Percentiles rank a stretch among this genome's conserved stretches.
Evolutionary conservation across 2,329 filamentous ascomycete species (phyloP).

Genomic region (Diaporthe citriasiana): DNA sequence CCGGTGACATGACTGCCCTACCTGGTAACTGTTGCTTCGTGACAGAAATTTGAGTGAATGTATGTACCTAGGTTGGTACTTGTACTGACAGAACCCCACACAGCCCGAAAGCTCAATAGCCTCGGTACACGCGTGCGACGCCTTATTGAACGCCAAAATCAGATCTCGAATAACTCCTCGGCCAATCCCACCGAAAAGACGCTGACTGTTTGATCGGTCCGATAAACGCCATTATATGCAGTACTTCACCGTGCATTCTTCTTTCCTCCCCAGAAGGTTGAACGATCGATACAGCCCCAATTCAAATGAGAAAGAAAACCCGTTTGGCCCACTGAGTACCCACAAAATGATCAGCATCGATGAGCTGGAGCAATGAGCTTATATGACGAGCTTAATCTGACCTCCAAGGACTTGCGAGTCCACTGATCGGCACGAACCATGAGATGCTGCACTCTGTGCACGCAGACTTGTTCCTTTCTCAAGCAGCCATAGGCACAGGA

Average conservation of each 20-base stretch:
- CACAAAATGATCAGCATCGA: constrained; percentile 13
- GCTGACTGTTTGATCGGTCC: no score
- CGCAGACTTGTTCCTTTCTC: no score
- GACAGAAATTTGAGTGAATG: not conserved
- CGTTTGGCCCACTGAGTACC: constrained; percentile 17
- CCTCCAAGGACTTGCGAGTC: not conserved
- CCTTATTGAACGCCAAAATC: not conserved
- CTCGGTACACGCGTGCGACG: no score
- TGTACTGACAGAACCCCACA: no score
- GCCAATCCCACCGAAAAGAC: not conserved
- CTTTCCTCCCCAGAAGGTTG: not conserved
- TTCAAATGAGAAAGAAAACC: not conserved
- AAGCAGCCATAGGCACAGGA: not conserved
- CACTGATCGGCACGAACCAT: not conserved
- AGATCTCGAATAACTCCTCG: no score
- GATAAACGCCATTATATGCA: not conserved
- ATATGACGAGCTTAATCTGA: constrained; percentile 10
- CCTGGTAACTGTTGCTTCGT: not conserved
- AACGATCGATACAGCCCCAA: not conserved
- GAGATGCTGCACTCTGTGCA: not conserved
- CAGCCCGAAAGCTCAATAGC: not conserved
- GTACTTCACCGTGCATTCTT: not conserved
- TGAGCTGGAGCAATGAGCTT: constrained; percentile 24
- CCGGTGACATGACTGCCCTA: not conserved
- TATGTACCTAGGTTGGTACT: not conserved